Evolutionary conservation across 352 stramenopile genomes (phyloP), one percentile per base, ranked within the genome.

Genomic region (Globisporangium apiculatum): DNA sequence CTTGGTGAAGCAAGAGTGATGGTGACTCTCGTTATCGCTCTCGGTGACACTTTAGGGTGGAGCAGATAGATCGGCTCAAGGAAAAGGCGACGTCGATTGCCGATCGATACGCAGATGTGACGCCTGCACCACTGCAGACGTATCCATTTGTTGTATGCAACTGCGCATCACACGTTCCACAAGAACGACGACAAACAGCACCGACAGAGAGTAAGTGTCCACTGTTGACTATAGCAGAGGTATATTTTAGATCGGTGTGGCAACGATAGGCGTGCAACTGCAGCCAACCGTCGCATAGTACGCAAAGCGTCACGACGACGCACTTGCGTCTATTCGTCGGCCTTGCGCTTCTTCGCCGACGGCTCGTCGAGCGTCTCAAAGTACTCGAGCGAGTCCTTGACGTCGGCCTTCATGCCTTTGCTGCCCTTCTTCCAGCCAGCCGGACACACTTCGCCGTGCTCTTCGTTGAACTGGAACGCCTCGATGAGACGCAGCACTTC

Each of bases 391-490:
- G 31, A 35, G 48, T 31, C 38, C 42, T 48, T 48, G 11, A 17
- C 11, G 42, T 48, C 14, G 11, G 42, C 9, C 11, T 15, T 48
- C 42, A 48, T 48, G 9, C 9, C 12, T 12, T 14, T n/a, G 1
- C 15, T 49, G 45, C 45, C 91, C 68, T 93, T 93, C 66, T 96
- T 97, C 91, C 90, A 97, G 58, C 79, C 79, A n/a, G 88, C 88
- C 7, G 89, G 91, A 69, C 90, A 97, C 51, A 91, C 82, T 55
- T 97, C 90, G 52, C 87, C 89, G 71, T 97, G 86, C 68, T 97
- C 79, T 36, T 92, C 91, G 52, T 84, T 69, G 72, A 91, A 97
- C 71, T 98, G 83, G 79, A 97, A 95, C 5, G 90, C 91, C 62
- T 97, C 74, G 7, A 98, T 63, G n/a, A 98, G 71, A 49, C 91